Percentiles rank a stretch among this genome's conserved stretches.
Evolutionary conservation across 805 yeast species (phyloP).

Genomic region (Allodekkera sacchari): DNA sequence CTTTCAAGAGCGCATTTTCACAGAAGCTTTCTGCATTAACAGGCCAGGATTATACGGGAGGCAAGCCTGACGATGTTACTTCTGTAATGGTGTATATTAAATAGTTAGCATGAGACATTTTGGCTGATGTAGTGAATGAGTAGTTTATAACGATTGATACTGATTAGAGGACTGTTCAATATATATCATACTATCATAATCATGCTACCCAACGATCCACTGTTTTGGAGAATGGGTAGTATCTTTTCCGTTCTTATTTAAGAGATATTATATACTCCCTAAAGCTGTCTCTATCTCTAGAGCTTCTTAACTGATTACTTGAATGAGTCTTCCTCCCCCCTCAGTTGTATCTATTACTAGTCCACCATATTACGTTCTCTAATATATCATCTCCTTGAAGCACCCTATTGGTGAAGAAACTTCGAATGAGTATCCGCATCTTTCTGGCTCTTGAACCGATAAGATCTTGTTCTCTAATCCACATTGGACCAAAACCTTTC

Average conservation of each 20-base stretch:
- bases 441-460: conserved; percentile 81
- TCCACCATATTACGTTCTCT: too few relatives aligned
- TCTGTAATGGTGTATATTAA: conserved; percentile 63
- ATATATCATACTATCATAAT: too few relatives aligned
- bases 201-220: too few relatives aligned
- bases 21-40: conserved; percentile 61
- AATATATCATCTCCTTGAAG: conserved; percentile 8
- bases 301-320: too few relatives aligned
- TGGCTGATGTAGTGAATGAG: background rate
- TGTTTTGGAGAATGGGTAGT: too few relatives aligned
- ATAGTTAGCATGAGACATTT: conserved; percentile 6
- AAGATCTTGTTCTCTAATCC: conserved; percentile 48
- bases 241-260: too few relatives aligned
- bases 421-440: conserved; percentile 65
- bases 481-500: conserved; percentile 56
- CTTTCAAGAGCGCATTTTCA: conserved; percentile 79
- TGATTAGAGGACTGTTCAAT: too few relatives aligned
- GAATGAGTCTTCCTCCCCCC: too few relatives aligned
- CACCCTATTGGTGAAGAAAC: conserved; percentile 42
- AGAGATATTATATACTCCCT: too few relatives aligned
- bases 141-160: too few relatives aligned
- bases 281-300: too few relatives aligned
- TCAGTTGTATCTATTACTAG: too few relatives aligned
- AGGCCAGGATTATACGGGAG: conserved; percentile 72
- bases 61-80: conserved; percentile 93